Evolutionary conservation across 2,329 filamentous ascomycete genomes (phyloP), one percentile per base, ranked within the genome.

Genomic region (Microcyclosporella mali): DNA sequence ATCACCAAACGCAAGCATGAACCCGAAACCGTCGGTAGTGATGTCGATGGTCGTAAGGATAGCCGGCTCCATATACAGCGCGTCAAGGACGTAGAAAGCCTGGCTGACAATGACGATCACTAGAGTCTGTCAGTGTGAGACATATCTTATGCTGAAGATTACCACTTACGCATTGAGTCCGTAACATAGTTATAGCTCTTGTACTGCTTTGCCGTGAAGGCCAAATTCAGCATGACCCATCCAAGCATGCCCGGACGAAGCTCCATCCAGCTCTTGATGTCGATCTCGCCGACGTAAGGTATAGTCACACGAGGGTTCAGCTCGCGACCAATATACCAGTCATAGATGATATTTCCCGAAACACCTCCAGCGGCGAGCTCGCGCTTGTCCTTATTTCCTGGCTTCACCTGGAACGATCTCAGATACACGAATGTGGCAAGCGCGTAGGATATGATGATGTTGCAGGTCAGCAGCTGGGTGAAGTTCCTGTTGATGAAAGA

Each of bases 241-340:
- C 86, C 87, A 38, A 94, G 76, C 73, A 97, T 77, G 36, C 90
- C 90, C 0, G 90, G 90, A n/a, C 90, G 82, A 58, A 95, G 74
- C 68, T 97, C 90, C 65, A 85, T 85, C 65, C 83, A 95, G 47
- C 82, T 75, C 68, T 95, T 95, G 67, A 97, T 84, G 60, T 97
- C 90, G 37, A 95, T 75, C 56, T 88, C 84, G 45, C 88, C 87
- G 51, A 95, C 74, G 37, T 94, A 64, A 2, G 88, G 88, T 17
- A 95, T 69, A 0, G 75, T 79, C 46, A 94, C 66, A 37, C 89
- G 86, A 2, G 90, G 90, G 68, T 97, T 97, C 47, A 97, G 80
- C 66, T 97, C 90, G 19, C 90, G 85, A 15, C 90, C 90, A 52
- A 97, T 95, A 69, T 88, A 97, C 81, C 88, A 97, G 67, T 97